Conservation (phyloP, 2,329 filamentous ascomycete species). For the Zalaria obscura region DNA sequence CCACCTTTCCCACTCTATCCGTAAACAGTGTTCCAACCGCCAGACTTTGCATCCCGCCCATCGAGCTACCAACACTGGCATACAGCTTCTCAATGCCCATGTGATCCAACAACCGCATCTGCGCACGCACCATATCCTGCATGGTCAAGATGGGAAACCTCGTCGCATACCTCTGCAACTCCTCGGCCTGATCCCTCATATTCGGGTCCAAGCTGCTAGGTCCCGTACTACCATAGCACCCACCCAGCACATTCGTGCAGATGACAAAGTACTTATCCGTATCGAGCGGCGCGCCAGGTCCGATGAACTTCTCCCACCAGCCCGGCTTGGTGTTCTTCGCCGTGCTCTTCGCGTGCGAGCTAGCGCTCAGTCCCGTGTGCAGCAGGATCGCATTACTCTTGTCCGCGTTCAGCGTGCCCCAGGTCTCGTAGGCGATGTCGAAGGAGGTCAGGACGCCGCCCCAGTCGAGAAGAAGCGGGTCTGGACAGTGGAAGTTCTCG, state of each 20-base stretch:
- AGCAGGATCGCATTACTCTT: constrained; percentile 81
- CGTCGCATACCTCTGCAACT: constrained; percentile 80
- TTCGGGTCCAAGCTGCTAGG: constrained; percentile 71
- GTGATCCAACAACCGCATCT: constrained; percentile 74
- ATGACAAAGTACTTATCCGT: constrained; percentile 87
- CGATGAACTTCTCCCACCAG: constrained; percentile 99
- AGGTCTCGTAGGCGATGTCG: constrained; percentile 83
- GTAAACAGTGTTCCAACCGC: constrained; percentile 77
- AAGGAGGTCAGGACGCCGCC: constrained; percentile 84
- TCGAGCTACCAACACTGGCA: constrained; percentile 87
- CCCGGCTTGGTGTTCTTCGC: constrained; percentile 70
- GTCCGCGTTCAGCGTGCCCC: constrained; percentile 68
- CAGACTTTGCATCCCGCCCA: constrained; percentile 97
- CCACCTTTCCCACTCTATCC: constrained; percentile 64
- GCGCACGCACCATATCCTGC: constrained; percentile 93
- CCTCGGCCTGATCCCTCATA: constrained; percentile 29
- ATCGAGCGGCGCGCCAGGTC: constrained; percentile 69
- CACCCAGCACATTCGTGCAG: constrained; percentile 92
- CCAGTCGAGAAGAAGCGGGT: constrained; percentile 80
- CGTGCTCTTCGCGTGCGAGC: constrained; percentile 93
- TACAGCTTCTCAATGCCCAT: constrained; percentile 68
- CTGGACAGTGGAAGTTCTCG: constrained; percentile 55
- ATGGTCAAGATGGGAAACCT: constrained; percentile 91
- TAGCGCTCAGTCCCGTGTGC: constrained; percentile 91
- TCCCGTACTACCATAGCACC: constrained; percentile 91